Percentiles rank a stretch among this genome's conserved stretches.
Conservation (phyloP, 345 rosid genomes). For the Microcos paniculata region DNA sequence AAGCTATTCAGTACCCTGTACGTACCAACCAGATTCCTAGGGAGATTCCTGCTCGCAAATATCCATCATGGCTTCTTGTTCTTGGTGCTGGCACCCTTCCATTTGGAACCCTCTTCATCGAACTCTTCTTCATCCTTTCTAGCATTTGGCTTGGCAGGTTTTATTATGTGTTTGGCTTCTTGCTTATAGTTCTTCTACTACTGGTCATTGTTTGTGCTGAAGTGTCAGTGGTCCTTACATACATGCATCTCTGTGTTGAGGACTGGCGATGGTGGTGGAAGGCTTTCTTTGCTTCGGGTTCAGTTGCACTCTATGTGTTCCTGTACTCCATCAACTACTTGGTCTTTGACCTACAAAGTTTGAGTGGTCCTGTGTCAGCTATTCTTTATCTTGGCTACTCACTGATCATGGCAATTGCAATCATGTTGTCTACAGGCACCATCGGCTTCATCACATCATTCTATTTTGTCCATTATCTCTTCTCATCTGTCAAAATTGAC, state of each 20-base stretch:
- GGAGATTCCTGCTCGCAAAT: slow-evolving; percentile 81
- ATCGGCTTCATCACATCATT: slow-evolving; percentile 78
- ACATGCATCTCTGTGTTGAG: slow-evolving; percentile 86
- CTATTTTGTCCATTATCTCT: slow-evolving; percentile 81
- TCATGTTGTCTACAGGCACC: slow-evolving; percentile 78
- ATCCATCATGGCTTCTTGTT: slow-evolving; percentile 86
- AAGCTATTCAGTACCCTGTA: slow-evolving; percentile 62
- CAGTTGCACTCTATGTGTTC: slow-evolving; percentile 76
- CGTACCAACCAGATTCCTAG: slow-evolving; percentile 79
- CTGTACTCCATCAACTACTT: slow-evolving; percentile 74
- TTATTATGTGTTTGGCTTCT: slow-evolving; percentile 75
- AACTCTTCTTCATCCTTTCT: slow-evolving; percentile 78
- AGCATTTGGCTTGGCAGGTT: slow-evolving; percentile 90
- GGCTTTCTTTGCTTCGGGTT: slow-evolving; percentile 82
- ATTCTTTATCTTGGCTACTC: slow-evolving; percentile 77
- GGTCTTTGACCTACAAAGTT: slow-evolving; percentile 74
- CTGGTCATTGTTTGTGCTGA: slow-evolving; percentile 74
- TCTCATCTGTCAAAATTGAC: slow-evolving; percentile 82
- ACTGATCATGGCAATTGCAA: slow-evolving; percentile 68
- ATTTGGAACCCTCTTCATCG: slow-evolving; percentile 76
- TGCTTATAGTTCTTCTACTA: slow-evolving; percentile 62
- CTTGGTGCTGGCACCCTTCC: slow-evolving; percentile 89
- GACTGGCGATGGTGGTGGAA: slow-evolving; percentile 98
- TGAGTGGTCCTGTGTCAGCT: slow-evolving; percentile 80
- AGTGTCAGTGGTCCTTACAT: slow-evolving; percentile 77